These are phyloP conservation scores for Glebionis coronaria DNA, from an alignment of 129 eudicot genomes.

Conservation along the genomic window DNA sequence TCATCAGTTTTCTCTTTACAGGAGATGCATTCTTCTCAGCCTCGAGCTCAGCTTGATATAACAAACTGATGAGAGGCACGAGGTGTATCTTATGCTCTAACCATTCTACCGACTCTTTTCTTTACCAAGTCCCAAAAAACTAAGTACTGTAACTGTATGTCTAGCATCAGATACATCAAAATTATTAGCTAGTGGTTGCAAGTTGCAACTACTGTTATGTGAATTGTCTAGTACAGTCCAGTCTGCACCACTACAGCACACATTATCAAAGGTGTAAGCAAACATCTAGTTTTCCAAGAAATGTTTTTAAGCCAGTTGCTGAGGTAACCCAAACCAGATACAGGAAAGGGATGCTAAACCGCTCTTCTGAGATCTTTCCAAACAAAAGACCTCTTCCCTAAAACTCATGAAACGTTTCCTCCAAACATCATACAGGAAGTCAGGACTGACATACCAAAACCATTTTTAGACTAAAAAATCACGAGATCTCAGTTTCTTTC, in stretches of 20 bases:
- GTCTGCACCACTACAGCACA: neutral
- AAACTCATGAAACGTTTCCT: neutral
- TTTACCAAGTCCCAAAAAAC: neutral
- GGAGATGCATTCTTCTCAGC: too few species aligned
- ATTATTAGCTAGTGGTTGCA: neutral
- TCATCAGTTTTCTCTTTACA: too few species aligned
- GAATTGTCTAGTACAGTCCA: neutral
- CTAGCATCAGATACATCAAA: neutral
- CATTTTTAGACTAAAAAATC: neutral
- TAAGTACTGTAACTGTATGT: neutral
- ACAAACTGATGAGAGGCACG: too few species aligned
- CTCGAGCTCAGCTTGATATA: too few species aligned
- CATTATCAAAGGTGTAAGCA: constrained; percentile 9
- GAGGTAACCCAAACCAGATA: constrained; percentile 1
- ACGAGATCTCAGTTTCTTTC: neutral
- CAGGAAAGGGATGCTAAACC: neutral
- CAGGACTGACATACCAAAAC: neutral
- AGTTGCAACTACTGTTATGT: constrained; percentile 7
- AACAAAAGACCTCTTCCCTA: constrained; percentile 7
- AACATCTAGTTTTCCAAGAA: constrained; percentile 8
- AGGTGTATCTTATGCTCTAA: too few species aligned
- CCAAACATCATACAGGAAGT: neutral
- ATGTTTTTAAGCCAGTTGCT: constrained; percentile 13
- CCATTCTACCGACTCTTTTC: neutral
- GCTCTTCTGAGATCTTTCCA: constrained; percentile 4